Conservation (phyloP, 2,329 filamentous ascomycete species). For the Cryphonectria carpinicola region DNA sequence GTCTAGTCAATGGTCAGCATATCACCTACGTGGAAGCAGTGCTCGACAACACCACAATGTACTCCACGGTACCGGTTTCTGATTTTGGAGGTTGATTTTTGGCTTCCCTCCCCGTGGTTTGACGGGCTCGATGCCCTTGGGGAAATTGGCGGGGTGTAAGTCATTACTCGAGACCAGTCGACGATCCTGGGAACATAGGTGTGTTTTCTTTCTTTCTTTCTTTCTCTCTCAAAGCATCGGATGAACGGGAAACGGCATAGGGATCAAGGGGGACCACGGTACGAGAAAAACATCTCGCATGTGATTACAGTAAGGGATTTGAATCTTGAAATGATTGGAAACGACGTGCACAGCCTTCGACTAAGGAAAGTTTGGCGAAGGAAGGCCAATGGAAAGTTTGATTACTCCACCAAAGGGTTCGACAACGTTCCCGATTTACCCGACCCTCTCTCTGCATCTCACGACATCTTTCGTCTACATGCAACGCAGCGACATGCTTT, state of each 20-base stretch:
- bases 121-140: not conserved
- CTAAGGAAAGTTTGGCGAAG: not conserved
- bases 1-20: slow-evolving; percentile 15
- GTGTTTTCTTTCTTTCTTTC: not conserved
- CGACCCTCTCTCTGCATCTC: not conserved
- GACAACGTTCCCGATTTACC: not conserved
- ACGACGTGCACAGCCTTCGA: not conserved
- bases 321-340: not conserved
- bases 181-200: not conserved
- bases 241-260: not conserved
- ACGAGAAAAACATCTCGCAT: not conserved
- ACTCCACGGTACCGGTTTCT: slow-evolving; percentile 3
- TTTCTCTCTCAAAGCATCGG: not conserved
- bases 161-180: not conserved
- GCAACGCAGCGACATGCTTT: not conserved
- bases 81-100: not conserved
- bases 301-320: not conserved
- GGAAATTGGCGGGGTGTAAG: not conserved
- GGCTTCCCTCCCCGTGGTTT: not conserved
- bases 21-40: slow-evolving; percentile 16
- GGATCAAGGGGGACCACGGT: not conserved
- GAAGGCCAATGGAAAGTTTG: not conserved
- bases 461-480: not conserved
- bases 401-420: not conserved
- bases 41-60: slow-evolving; percentile 13